Conservation (phyloP, 2,329 filamentous ascomycete genomes). For the Xylaria polymorpha region DNA sequence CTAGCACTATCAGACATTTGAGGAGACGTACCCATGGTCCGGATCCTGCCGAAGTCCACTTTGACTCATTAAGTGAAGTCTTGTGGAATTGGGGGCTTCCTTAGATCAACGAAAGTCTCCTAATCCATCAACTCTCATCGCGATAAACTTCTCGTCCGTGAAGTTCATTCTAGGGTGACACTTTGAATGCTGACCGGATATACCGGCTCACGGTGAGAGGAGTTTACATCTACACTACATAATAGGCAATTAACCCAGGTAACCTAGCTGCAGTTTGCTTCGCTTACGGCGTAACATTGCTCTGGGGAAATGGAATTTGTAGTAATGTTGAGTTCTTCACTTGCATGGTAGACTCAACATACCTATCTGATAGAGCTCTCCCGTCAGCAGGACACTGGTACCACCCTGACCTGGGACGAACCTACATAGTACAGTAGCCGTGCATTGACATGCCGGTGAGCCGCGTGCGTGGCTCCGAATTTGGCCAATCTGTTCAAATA, state of each 20-base stretch:
- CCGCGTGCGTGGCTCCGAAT: conserved; percentile 32
- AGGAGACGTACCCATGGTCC: conserved; percentile 33
- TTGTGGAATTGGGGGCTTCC: conserved; percentile 6
- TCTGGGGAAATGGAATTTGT: neutral
- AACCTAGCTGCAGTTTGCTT: conserved; percentile 13
- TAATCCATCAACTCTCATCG: neutral
- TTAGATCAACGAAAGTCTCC: neutral
- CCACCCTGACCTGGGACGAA: conserved; percentile 26
- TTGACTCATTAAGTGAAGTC: conserved; percentile 1
- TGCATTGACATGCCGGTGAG: conserved; percentile 34
- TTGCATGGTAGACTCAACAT: conserved; percentile 5
- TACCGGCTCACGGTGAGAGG: neutral
- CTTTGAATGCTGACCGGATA: neutral
- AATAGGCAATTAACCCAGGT: neutral
- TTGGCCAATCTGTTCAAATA: conserved; percentile 16
- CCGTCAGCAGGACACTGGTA: conserved; percentile 17
- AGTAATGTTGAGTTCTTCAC: conserved; percentile 3
- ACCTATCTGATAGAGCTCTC: conserved; percentile 3
- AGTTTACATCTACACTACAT: neutral
- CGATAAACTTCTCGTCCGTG: neutral
- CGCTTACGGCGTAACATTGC: conserved; percentile 21
- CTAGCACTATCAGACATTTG: conserved; percentile 33
- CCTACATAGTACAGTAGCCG: conserved; percentile 14
- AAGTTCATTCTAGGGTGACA: neutral
- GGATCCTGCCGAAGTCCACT: conserved; percentile 32